phyloP scores from a whole-genome alignment of 768 basidiomycete genomes.

The Termitomyces sp. region DNA sequence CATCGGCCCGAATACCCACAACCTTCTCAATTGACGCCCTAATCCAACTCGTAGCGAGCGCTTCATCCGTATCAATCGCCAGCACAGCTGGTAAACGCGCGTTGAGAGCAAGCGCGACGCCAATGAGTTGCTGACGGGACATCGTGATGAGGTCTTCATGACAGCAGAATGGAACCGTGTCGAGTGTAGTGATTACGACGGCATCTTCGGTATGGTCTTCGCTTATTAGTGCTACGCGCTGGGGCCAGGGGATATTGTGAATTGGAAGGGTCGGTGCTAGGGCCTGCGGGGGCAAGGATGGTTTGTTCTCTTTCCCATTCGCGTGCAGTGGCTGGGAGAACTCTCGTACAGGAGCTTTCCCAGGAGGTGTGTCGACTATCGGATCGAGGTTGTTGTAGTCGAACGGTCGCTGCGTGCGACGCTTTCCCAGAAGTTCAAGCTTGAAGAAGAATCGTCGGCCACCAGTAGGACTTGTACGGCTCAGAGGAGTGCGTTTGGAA shows the following conservation, averaged over 20 bases:
- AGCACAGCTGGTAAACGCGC: slow-evolving; percentile 45
- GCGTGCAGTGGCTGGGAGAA: not conserved
- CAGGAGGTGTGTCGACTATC: slow-evolving; percentile 20
- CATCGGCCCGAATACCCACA: slow-evolving; percentile 46
- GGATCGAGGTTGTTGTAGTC: slow-evolving; percentile 19
- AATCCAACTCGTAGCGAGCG: slow-evolving; percentile 38
- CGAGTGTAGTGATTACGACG: slow-evolving; percentile 59
- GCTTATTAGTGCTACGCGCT: slow-evolving; percentile 55
- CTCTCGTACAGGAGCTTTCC: not conserved
- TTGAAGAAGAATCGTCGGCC: slow-evolving; percentile 39
- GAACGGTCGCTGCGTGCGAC: slow-evolving; percentile 1
- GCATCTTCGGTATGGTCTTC: slow-evolving; percentile 49
- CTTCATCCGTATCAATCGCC: slow-evolving; percentile 40
- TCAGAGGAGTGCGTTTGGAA: not conserved
- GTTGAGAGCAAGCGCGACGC: slow-evolving; percentile 53
- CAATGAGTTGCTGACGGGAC: slow-evolving; percentile 47
- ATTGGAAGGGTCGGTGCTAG: not conserved
- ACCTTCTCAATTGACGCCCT: slow-evolving; percentile 53
- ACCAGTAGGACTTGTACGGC: slow-evolving; percentile 9
- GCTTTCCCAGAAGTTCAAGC: slow-evolving; percentile 26
- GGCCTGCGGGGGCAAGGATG: not conserved
- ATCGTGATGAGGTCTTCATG: slow-evolving; percentile 70
- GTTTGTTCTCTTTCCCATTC: slow-evolving; percentile 2
- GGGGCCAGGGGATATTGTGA: slow-evolving; percentile 3
- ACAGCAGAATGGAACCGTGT: slow-evolving; percentile 61